Conservation (phyloP, 2,329 filamentous ascomycete species). For the Pseudocercospora ulei region DNA sequence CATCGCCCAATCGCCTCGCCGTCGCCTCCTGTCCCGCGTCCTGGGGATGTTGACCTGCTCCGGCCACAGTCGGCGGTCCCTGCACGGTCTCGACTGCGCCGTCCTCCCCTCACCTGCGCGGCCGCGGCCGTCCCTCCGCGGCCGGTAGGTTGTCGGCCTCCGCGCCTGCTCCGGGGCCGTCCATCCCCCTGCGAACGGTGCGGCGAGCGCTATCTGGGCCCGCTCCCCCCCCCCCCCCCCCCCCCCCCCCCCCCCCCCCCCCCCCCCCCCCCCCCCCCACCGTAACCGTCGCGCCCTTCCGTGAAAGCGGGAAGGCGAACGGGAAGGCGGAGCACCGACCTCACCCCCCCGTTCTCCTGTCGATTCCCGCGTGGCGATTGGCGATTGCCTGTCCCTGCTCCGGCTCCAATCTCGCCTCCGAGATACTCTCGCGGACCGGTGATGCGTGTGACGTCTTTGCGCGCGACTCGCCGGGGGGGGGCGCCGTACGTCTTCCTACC, state of each 20-base stretch:
- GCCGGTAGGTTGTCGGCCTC: no score
- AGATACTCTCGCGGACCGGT: conserved; percentile 23
- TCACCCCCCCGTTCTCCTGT: conserved; percentile 23
- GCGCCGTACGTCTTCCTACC: conserved; percentile 19
- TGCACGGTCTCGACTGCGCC: conserved; percentile 14
- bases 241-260: no score
- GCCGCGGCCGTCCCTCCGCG: conserved; percentile 21
- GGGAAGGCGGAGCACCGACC: no score
- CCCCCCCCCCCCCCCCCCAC: no score
- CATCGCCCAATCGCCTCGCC: conserved; percentile 18
- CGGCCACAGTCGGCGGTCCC: conserved; percentile 12
- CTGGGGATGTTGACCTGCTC: conserved; percentile 24
- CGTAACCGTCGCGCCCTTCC: no score
- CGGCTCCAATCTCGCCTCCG: conserved; percentile 25
- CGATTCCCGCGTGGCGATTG: conserved; percentile 20
- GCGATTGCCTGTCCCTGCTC: conserved; percentile 22
- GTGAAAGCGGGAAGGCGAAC: no score
- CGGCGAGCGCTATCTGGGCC: no score
- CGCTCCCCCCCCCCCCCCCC: no score
- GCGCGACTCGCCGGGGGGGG: no score
- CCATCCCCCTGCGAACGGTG: no score
- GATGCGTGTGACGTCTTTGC: no score
- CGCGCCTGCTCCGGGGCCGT: no score
- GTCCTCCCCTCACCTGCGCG: conserved; percentile 17
- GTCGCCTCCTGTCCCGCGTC: conserved; percentile 14